Percentiles rank a stretch among this genome's conserved stretches.
Conservation (phyloP, 2,329 filamentous ascomycete species). For the Fusarium sp. region DNA sequence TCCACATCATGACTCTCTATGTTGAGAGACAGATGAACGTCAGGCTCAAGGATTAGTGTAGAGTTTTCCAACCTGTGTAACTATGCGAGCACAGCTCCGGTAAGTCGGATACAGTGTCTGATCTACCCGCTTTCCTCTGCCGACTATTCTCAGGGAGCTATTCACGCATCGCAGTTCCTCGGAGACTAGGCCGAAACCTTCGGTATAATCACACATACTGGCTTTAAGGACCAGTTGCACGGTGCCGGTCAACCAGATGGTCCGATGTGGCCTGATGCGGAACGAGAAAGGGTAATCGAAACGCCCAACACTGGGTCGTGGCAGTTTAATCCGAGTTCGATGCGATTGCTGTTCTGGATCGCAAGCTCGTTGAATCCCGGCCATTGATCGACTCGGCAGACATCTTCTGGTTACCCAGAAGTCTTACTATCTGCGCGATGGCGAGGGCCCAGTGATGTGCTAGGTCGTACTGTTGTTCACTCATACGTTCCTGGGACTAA, state of each 20-base stretch:
- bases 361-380: background rate
- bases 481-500: background rate
- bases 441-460: background rate
- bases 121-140: too few species aligned
- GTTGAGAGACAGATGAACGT: background rate
- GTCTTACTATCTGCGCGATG: background rate
- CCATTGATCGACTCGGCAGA: too few species aligned
- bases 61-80: rapidly evolving
- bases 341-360: rapidly evolving
- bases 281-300: too few species aligned
- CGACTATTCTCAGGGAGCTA: background rate
- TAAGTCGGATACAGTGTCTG: too few species aligned
- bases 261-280: background rate
- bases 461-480: background rate
- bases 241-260: background rate
- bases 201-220: background rate
- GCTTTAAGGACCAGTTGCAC: background rate
- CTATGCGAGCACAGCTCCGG: background rate
- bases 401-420: background rate
- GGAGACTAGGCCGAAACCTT: background rate
- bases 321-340: background rate
- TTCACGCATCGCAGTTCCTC: background rate
- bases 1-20: background rate
- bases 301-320: background rate
- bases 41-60: background rate